A percentile compares a stretch with the other conserved stretches of the same genome.
phyloP scores from a whole-genome alignment of 2,329 filamentous ascomycete genomes.

The Fusarium secorum region DNA sequence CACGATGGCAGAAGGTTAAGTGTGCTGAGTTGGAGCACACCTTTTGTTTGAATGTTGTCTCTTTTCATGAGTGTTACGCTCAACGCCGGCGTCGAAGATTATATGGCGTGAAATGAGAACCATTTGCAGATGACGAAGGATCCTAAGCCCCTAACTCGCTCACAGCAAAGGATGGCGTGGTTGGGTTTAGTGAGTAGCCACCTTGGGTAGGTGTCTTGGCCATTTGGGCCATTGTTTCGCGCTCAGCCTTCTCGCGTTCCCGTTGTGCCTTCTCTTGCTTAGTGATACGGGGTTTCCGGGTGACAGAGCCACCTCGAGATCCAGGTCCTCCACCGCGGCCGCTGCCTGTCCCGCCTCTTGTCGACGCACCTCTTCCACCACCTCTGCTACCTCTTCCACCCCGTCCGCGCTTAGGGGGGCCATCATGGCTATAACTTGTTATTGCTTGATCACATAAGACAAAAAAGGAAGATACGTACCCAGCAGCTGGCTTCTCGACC shows the following conservation, averaged over 20 bases:
- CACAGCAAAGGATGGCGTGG: constrained; percentile 49
- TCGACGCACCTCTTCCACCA: constrained; percentile 68
- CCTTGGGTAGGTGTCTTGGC: constrained; percentile 49
- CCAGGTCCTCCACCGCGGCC: constrained; percentile 66
- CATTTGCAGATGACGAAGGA: not conserved
- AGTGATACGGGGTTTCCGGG: constrained; percentile 83
- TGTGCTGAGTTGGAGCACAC: not conserved
- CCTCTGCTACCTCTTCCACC: constrained; percentile 60
- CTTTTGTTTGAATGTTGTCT: not conserved
- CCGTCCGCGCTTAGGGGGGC: constrained; percentile 73
- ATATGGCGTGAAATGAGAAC: not conserved
- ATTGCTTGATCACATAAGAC: constrained; percentile 40
- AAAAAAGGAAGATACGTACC: constrained; percentile 52
- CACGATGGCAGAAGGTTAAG: not conserved
- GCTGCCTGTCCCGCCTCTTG: constrained; percentile 58
- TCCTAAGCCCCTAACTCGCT: constrained; percentile 47
- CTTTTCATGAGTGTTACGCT: not conserved
- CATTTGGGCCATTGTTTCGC: constrained; percentile 62
- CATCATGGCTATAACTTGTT: constrained; percentile 68
- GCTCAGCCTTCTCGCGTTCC: constrained; percentile 81
- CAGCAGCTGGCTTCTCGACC: constrained; percentile 73
- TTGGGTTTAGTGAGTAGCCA: constrained; percentile 50
- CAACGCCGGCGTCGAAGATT: not conserved
- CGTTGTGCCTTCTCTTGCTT: constrained; percentile 85
- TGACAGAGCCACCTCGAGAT: constrained; percentile 77